These are phyloP conservation scores for Russula virescens DNA, from an alignment of 768 basidiomycete species.

Conservation along the genomic window DNA sequence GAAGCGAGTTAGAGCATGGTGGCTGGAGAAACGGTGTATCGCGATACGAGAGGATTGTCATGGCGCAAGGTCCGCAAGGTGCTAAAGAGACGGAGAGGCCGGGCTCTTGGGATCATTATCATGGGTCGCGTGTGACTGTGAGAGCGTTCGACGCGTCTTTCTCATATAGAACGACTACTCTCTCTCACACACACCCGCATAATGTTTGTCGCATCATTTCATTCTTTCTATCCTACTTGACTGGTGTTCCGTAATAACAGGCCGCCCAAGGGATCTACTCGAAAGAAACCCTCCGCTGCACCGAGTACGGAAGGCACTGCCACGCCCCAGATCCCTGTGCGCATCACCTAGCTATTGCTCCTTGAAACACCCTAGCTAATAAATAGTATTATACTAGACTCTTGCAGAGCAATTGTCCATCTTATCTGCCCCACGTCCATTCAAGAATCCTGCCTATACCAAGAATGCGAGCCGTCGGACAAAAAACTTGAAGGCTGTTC, in stretches of 20 bases:
- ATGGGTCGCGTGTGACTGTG: neutral
- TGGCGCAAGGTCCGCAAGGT: conserved; percentile 30
- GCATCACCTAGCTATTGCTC: neutral
- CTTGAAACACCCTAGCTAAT: neutral
- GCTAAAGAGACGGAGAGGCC: conserved; percentile 15
- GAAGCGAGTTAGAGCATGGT: conserved; percentile 7
- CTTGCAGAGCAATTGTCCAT: conserved; percentile 73
- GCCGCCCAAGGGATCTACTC: conserved; percentile 32
- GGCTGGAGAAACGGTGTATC: conserved; percentile 1
- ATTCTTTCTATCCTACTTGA: neutral
- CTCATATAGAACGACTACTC: neutral
- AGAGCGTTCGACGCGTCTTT: neutral
- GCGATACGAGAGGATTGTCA: conserved; percentile 52
- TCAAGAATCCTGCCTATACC: conserved; percentile 67
- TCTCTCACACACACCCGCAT: neutral
- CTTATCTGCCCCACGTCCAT: conserved; percentile 61
- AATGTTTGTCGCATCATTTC: neutral
- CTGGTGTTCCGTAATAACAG: conserved; percentile 19
- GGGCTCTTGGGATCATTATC: conserved; percentile 1
- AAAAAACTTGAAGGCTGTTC: conserved; percentile 74
- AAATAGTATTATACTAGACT: conserved; percentile 49
- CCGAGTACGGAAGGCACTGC: conserved; percentile 31
- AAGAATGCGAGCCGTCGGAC: conserved; percentile 69
- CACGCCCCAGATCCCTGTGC: conserved; percentile 31
- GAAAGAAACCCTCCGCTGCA: conserved; percentile 29